Percentiles rank a stretch among this genome's conserved stretches.
phyloP scores from a whole-genome alignment of 2,329 filamentous ascomycete species.

The Ophiostoma sp. region DNA sequence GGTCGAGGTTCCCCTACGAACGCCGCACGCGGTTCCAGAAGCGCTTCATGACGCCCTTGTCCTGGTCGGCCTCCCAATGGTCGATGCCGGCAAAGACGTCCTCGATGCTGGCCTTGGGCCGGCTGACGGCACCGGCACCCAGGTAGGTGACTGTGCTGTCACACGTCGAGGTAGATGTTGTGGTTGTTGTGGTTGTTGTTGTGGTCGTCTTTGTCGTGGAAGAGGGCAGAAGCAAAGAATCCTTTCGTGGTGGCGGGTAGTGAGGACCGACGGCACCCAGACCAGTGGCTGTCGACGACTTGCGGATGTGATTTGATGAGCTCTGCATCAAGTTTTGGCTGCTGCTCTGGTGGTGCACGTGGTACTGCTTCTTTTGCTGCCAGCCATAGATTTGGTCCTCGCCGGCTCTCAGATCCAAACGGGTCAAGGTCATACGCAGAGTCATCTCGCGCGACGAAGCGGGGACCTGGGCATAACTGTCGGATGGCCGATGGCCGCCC shows the following conservation, averaged over 20 bases:
- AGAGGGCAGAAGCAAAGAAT: background rate
- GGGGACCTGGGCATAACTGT: slow-evolving; percentile 51
- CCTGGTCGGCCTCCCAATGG: slow-evolving; percentile 48
- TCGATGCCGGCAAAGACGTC: slow-evolving; percentile 56
- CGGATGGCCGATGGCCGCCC: slow-evolving; percentile 38
- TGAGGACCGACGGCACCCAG: slow-evolving; percentile 29
- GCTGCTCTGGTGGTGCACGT: slow-evolving; percentile 35
- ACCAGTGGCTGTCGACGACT: slow-evolving; percentile 27
- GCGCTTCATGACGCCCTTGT: slow-evolving; percentile 60
- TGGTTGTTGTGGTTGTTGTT: background rate
- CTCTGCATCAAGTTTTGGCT: slow-evolving; percentile 27
- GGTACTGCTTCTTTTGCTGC: slow-evolving; percentile 47
- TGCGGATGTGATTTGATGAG: slow-evolving; percentile 21
- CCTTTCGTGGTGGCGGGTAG: background rate
- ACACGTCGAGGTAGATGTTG: background rate
- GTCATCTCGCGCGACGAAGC: slow-evolving; percentile 83
- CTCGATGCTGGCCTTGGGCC: slow-evolving; percentile 56
- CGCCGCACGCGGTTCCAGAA: slow-evolving; percentile 64
- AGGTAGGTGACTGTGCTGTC: slow-evolving; percentile 35
- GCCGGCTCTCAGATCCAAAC: slow-evolving; percentile 77
- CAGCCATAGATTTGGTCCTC: slow-evolving; percentile 73
- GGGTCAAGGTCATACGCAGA: slow-evolving; percentile 88
- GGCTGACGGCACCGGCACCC: slow-evolving; percentile 34
- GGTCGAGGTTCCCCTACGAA: slow-evolving; percentile 30
- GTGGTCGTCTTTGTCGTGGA: background rate